Percentiles rank a stretch among this genome's conserved stretches.
Evolutionary conservation across 116 monocot species (phyloP).

Genomic region (Posidonia oceanica): DNA sequence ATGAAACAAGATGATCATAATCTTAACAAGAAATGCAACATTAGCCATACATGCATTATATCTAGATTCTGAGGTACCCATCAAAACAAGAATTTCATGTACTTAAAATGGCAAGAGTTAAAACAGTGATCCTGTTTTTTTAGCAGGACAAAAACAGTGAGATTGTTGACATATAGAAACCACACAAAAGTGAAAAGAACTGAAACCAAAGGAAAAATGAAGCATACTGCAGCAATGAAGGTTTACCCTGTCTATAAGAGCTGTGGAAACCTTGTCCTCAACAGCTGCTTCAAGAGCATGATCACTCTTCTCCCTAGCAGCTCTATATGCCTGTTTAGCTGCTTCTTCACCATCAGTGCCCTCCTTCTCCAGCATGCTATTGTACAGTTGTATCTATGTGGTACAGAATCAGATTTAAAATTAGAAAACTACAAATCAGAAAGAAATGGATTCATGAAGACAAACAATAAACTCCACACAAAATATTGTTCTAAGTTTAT

Average conservation of each 20-base stretch:
- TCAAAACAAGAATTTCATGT: too few relatives aligned
- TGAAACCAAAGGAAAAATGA: not conserved
- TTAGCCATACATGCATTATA: too few relatives aligned
- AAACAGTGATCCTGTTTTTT: too few relatives aligned
- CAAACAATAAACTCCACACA: not conserved
- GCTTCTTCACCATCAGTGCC: constrained; percentile 91
- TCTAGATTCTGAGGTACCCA: too few relatives aligned
- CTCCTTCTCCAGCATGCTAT: constrained; percentile 77
- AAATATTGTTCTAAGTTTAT: not conserved
- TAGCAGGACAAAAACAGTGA: too few relatives aligned
- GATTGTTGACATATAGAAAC: too few relatives aligned
- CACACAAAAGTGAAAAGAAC: too few relatives aligned
- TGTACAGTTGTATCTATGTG: constrained; percentile 83
- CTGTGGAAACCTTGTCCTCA: constrained; percentile 65
- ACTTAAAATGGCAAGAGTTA: too few relatives aligned
- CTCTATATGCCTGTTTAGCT: constrained; percentile 84
- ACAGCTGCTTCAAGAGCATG: constrained; percentile 57
- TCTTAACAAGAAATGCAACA: too few relatives aligned
- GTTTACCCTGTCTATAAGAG: constrained; percentile 78
- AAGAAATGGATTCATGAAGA: not conserved
- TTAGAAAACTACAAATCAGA: not conserved
- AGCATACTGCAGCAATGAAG: not conserved
- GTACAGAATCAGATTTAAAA: not conserved
- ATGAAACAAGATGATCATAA: too few relatives aligned
- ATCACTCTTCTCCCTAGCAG: constrained; percentile 58